These are phyloP conservation scores for Lentinula detonsa DNA, from an alignment of 768 basidiomycete genomes.

Conservation along the genomic window DNA sequence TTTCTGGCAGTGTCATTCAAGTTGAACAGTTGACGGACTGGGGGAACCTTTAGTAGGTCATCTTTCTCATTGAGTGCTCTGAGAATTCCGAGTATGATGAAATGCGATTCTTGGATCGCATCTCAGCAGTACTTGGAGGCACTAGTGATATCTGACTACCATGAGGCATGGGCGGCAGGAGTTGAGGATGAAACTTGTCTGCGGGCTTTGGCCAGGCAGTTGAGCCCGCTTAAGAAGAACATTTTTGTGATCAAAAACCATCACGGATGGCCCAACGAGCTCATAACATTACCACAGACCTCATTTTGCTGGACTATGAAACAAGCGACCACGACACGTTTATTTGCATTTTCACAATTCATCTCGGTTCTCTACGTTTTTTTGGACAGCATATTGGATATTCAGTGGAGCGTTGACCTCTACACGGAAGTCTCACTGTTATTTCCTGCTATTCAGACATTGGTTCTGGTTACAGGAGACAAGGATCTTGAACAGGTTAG, in stretches of 20 bases:
- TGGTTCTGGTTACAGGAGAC: not conserved
- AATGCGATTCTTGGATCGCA: not conserved
- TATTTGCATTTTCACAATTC: not conserved
- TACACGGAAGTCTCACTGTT: conserved; percentile 18
- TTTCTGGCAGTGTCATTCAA: not conserved
- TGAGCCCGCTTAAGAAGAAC: not conserved
- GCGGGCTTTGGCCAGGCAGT: not conserved
- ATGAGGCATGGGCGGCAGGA: not conserved
- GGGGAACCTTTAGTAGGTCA: not conserved
- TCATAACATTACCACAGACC: not conserved
- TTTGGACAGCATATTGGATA: not conserved
- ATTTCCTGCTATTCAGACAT: not conserved
- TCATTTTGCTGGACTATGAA: not conserved
- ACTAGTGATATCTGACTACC: not conserved
- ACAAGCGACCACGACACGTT: not conserved
- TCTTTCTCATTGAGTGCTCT: not conserved
- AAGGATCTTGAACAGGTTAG: not conserved
- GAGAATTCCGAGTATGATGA: not conserved
- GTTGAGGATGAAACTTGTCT: not conserved
- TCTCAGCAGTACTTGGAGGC: not conserved
- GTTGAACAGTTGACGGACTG: not conserved
- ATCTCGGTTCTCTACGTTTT: not conserved
- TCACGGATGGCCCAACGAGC: not conserved
- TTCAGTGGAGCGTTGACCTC: not conserved
- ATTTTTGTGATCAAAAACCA: not conserved